Base-by-base conservation (phyloP, 768 basidiomycete genomes). In the Phaffia australis region DNA sequence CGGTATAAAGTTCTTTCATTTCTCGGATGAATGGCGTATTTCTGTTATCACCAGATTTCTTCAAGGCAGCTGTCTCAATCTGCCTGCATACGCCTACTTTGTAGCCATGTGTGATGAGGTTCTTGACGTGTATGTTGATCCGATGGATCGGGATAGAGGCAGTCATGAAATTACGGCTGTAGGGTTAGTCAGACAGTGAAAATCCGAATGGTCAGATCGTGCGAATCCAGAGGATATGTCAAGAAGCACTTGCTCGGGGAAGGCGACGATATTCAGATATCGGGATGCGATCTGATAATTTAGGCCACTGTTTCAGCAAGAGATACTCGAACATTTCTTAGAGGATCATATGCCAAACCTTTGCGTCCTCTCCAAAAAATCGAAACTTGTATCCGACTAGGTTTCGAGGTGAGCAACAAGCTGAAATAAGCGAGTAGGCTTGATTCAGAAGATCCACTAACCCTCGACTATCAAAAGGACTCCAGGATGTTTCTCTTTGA, bases 1-100 rank as follows among this genome's bases (percentile, higher is more conserved):
- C 84, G 30, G 93, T 94, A 70, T 88, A 94, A 48, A 94, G 76
- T 70, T 87, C 82, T 0, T 85, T 86, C 14, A 97, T 52, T 46
- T 74, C 70, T n/a, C 76, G 64, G 6, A 74, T 75, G 64, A 77
- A 77, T 8, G 76, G 76, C n/a, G 76, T 72, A 61, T 75, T 75
- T 16, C 74, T 60, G 62, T 76, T 77, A 16, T 75, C 74, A 55
- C 75, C 72, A 15, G 72, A 73, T 55, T 76, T 76, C 66, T 77
- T 77, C 35, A 77, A 66, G 1, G 76, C 76, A 1, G 76, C 76
- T 0, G 76, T 77, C 68, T 77, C 76, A 46, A 69, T 75, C 61
- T 77, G 76, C n/a, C 72, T 71, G 29, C 76, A 73, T 9, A 77
- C 75, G 42, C 76, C 76, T 58, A 77, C 76, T 71, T 76, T 76